A percentile compares a stretch with the other conserved stretches of the same genome.
These are phyloP conservation scores for Pythium biforme DNA, from an alignment of 352 stramenopile genomes.

Conservation along the genomic window DNA sequence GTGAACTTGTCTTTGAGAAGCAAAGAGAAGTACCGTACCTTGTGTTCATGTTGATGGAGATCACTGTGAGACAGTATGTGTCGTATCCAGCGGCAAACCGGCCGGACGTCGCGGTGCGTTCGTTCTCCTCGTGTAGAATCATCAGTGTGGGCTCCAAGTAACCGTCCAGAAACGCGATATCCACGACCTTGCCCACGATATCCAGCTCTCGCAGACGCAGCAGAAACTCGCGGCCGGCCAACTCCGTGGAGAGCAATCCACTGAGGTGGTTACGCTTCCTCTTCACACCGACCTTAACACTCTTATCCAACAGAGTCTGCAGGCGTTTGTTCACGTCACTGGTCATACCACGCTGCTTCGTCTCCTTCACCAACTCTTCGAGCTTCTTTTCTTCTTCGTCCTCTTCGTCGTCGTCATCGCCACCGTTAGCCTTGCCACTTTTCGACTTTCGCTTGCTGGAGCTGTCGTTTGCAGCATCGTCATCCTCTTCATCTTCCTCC, in stretches of 20 bases:
- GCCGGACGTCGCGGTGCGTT: conserved; percentile 64
- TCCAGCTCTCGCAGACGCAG: conserved; percentile 70
- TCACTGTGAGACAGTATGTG: conserved; percentile 81
- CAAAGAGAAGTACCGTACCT: conserved; percentile 29
- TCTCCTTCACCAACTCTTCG: conserved; percentile 73
- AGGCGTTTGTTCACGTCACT: conserved; percentile 67
- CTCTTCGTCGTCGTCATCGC: conserved; percentile 71
- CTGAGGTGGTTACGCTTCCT: conserved; percentile 71
- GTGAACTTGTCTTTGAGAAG: not conserved
- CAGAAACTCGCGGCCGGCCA: conserved; percentile 75
- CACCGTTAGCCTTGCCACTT: conserved; percentile 14
- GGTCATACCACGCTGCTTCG: conserved; percentile 54
- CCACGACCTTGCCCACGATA: conserved; percentile 75
- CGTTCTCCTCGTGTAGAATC: conserved; percentile 85
- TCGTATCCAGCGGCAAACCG: conserved; percentile 72
- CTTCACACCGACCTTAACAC: conserved; percentile 75
- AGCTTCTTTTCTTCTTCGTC: conserved; percentile 82
- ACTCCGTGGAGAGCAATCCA: conserved; percentile 63
- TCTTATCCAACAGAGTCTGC: conserved; percentile 71
- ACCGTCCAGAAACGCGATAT: conserved; percentile 80
- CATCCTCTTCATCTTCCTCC: conserved; percentile 72
- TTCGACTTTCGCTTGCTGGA: conserved; percentile 15
- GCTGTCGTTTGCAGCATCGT: conserved; percentile 36
- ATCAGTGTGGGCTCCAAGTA: conserved; percentile 87
- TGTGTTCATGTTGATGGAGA: conserved; percentile 88